phyloP scores from a whole-genome alignment of 495 filamentous ascomycete species.

The Hyaloscypha hepaticicola region DNA sequence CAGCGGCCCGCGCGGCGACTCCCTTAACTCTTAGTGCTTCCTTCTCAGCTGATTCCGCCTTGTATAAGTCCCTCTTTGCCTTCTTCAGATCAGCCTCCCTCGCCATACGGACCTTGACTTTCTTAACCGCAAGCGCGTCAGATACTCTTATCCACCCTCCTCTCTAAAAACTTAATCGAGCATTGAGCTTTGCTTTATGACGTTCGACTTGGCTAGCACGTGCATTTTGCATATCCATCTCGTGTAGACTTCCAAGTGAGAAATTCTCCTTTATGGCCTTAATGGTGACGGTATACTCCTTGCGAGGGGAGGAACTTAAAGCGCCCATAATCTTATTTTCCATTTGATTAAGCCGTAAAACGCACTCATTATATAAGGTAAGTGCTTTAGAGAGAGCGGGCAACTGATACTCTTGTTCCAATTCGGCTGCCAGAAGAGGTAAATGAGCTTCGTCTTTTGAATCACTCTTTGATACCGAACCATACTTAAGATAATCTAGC shows the following conservation, averaged over 20 bases:
- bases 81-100: not conserved
- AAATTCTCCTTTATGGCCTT: not conserved
- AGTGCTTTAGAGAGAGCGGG: not conserved
- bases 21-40: not conserved
- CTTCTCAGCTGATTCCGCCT: not conserved
- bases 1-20: not conserved
- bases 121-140: not conserved
- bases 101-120: not conserved
- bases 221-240: not conserved
- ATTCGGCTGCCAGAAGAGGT: not conserved
- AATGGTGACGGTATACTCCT: not conserved
- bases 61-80: not conserved
- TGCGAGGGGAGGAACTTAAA: not conserved
- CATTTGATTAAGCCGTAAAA: not conserved
- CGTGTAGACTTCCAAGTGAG: not conserved
- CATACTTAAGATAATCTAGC: not conserved
- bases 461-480: not conserved
- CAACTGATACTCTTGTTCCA: no score
- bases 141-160: not conserved
- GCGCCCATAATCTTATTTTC: not conserved
- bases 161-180: not conserved
- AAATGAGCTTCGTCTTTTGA: not conserved
- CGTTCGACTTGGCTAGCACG: not conserved
- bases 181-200: not conserved
- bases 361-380: not conserved